Evolutionary conservation across 2,329 filamentous ascomycete species (phyloP), one percentile per base, ranked within the genome.

Genomic region (Claviceps arundinis): DNA sequence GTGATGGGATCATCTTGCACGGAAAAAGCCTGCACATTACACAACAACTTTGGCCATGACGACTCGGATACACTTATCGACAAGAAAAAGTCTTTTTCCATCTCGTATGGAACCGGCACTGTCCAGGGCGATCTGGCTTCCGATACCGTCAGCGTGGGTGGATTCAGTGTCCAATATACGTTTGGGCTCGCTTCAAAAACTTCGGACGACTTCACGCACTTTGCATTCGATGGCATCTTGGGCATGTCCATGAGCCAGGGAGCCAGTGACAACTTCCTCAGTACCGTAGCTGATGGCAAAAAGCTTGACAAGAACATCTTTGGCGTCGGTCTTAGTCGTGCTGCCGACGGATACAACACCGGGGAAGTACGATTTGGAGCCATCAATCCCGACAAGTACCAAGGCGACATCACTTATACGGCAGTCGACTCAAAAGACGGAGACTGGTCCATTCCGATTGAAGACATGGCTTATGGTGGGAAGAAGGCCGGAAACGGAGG

Each of bases 141-240:
- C 9, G 89, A 95, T 61, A 81, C 72, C 0, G 63, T 93, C 22
- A 72, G 74, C 4, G 69, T 95, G 57, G 85, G 82, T 2, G 80
- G 79, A 16, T 72, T 90, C 56, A 77, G 73, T 43, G 63, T 88
- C 14, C 65, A 74, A 2, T 75, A 89, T 59, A 72, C 78, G 3
- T 87, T 95, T 60, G 89, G 89, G 4, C 68, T 90, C 54, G 87
- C 85, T 22, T 78, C 76, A 37, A 76, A 76, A 24, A 86, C 86
- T 2, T 89, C 87, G 1, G 68, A 80, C 50, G 82, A 93, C 56
- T 95, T 95, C 65, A 68, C 72, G 30, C 76, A 78, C 50, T 95
- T 91, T 60, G 85, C 87, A 1, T 89, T 95, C 66, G 89, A 95
- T 64, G 89, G 89, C 24, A 94, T 95, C 48, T 70, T 95, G 2